A percentile compares a stretch with the other conserved stretches of the same genome.
Evolutionary conservation across 176 grass and related monocot species (phyloP).

Genomic region (Miscanthus lutarioriparius): DNA sequence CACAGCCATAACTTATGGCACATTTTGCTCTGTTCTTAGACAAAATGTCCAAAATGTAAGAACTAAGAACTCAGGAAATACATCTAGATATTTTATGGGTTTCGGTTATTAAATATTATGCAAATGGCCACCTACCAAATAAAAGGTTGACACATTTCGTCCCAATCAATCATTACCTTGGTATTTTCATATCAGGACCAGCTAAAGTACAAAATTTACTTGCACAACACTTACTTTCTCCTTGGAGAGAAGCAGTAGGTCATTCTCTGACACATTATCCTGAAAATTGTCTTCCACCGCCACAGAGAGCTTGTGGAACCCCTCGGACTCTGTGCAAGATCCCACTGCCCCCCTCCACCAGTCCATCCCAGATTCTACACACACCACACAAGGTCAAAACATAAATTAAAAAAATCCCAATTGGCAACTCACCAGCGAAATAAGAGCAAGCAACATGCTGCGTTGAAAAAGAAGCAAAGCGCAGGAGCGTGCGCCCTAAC

Average conservation of each 20-base stretch:
- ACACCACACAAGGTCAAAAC: background rate
- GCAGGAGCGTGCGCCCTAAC: background rate
- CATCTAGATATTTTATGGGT: background rate
- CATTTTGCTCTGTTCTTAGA: background rate
- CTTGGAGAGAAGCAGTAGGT: slow-evolving; percentile 84
- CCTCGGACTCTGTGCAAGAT: slow-evolving; percentile 58
- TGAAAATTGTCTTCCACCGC: slow-evolving; percentile 55
- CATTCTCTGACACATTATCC: slow-evolving; percentile 73
- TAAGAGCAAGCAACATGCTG: background rate
- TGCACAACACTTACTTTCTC: slow-evolving; percentile 57
- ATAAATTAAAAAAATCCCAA: background rate
- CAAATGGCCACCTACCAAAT: background rate
- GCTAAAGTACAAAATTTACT: background rate
- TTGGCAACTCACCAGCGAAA: background rate
- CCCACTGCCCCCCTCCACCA: slow-evolving; percentile 63
- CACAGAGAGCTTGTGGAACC: slow-evolving; percentile 74
- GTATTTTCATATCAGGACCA: background rate
- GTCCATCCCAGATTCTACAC: slow-evolving; percentile 51
- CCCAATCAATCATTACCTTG: background rate
- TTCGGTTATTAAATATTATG: background rate
- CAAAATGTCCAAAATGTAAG: background rate
- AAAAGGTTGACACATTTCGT: background rate
- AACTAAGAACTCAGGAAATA: background rate
- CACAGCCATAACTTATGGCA: background rate
- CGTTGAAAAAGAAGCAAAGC: background rate